Base-by-base conservation (phyloP, 2,329 filamentous ascomycete species). In the Colletotrichum sp. region DNA sequence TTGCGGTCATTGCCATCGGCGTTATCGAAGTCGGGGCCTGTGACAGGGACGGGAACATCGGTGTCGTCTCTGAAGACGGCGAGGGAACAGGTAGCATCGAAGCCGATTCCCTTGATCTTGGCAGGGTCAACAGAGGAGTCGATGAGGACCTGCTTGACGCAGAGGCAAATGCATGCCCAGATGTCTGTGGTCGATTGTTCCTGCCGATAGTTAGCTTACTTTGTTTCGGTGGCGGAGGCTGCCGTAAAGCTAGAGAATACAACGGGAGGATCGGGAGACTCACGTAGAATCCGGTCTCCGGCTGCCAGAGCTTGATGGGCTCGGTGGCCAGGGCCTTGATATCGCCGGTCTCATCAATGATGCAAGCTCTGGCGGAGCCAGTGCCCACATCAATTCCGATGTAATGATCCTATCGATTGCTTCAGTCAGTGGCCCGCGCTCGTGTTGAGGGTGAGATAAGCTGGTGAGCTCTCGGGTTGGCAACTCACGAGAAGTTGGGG, bases 171-270 rank as follows among this genome's bases (percentile, higher is more conserved):
- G 85, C 95, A 96, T 78, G 93, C 91, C 97, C 97, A 99, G 82
- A 99, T 99, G 84, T 99, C 95, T 67, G 93, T 95, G 0, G 97
- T 98, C 19, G 96, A 98, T 96, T 99, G 97, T 88, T 99, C 97
- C 96, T 88, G 74, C 22, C 9, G 34, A 73, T 55, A 15, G 67
- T 78, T 55, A 76, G 70, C 25, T 22, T 48, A 3, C 19, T 30
- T 27, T 30, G 28, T 61, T 15, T 22, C 28, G 19, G 59, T n/a
- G 19, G 19, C 22, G 25, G n/a, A 61, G 27, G 30, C 30, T 34
- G 11, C 44, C 22, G 60, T 25, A 44, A 64, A 39, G 61, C 25
- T 52, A 13, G 34, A 19, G n/a, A 39, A 11, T 15, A 30, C 19
- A 27, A 30, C 5, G 19, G 59, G 16, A 64, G 25, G n/a, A 19